Evolutionary conservation across 2,329 filamentous ascomycete species (phyloP).

Genomic region (Pseudocercospora fuligena): DNA sequence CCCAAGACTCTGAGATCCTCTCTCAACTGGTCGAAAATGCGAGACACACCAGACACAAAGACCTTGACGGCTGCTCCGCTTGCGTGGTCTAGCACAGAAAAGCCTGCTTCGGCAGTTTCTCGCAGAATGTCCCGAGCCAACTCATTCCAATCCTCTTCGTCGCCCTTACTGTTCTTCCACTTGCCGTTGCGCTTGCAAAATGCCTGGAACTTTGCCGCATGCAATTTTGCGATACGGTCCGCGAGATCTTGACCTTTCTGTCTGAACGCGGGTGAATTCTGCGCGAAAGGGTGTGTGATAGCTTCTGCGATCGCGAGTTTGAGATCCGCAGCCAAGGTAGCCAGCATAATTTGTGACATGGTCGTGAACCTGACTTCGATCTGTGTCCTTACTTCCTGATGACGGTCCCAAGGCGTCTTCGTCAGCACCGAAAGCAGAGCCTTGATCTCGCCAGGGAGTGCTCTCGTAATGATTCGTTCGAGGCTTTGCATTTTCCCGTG

Average conservation of each 20-base stretch:
- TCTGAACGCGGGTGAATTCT: too few species aligned
- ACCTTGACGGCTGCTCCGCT: not conserved
- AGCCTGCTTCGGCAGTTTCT: not conserved
- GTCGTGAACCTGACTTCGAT: not conserved
- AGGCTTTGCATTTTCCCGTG: not conserved
- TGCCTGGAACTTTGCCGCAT: not conserved
- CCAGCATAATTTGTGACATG: not conserved
- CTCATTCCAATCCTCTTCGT: not conserved
- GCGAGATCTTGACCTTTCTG: not conserved
- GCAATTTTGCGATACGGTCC: not conserved
- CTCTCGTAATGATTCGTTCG: not conserved
- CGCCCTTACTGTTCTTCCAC: not conserved
- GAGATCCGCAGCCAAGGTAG: not conserved
- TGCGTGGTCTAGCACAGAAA: not conserved
- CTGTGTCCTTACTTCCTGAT: not conserved
- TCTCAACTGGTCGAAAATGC: too few species aligned
- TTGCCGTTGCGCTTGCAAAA: not conserved
- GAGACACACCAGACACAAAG: not conserved
- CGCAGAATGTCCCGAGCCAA: not conserved
- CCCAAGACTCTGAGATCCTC: too few species aligned
- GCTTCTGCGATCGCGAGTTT: not conserved
- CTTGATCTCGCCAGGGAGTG: not conserved
- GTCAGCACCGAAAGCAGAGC: not conserved
- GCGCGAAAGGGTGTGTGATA: not conserved
- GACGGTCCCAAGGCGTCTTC: not conserved